Evolutionary conservation across 305 asterid species (phyloP), one percentile per base, ranked within the genome.

Genomic region (Solanum aculeatissimum): DNA sequence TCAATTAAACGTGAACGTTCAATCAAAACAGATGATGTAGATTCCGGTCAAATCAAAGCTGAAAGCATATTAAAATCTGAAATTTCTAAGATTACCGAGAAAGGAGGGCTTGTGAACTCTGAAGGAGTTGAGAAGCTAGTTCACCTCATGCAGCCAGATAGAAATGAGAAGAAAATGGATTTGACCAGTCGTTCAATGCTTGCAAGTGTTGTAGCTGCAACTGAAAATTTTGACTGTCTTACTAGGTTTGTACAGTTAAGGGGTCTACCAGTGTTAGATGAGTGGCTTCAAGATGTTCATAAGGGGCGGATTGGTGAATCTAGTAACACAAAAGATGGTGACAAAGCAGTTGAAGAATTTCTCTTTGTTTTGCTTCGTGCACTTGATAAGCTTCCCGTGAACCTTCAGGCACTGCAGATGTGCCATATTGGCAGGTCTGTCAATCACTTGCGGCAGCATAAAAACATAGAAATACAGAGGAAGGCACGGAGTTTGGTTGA

Each of bases 221-320:
- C 98, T 9, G 97, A 97, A 68, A 95, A 90, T 84, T 88, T 88
- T 82, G 98, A 97, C 69, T 95, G 98, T 90, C 96, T 95, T n/a
- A 91, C 86, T 87, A 91, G 89, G 74, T 97, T 97, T 91, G 91
- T 97, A 83, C 95, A 93, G 87, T 93, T 92, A 68, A 92, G 89
- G 87, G 99, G 98, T 57, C 88, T 97, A 47, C 89, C 91, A 87
- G 89, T 97, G 57, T 86, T 97, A 81, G 99, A 95, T 77, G 97
- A 93, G 70, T 97, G 99, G 99, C 98, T 97, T 51, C 98, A 97
- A 92, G 98, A 97, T 78, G 88, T 92, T 43, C 97, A 97, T 69
- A 97, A 92, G 85, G 96, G 93, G 86, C 93, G 92, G 85, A 60
- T 91, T 87, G 94, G 93, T 13, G 93, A 89, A 83, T 79, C 87